Evolutionary conservation across 2,329 filamentous ascomycete genomes (phyloP), one percentile per base, ranked within the genome.

Genomic region (Diaporthe sp.): DNA sequence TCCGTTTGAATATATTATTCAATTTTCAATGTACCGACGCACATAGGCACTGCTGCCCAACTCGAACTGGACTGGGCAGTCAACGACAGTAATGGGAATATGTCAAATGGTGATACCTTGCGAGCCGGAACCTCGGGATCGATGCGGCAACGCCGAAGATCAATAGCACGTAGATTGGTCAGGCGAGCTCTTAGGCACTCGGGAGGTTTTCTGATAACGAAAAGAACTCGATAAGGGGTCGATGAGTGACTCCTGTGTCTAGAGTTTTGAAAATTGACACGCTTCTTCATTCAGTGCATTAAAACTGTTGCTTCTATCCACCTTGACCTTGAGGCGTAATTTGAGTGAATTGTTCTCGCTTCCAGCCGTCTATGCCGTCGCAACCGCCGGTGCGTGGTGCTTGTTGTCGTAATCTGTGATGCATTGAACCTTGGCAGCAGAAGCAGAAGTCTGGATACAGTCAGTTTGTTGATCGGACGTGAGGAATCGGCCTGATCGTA

Each of bases 351-450:
- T n/a, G n/a, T n/a, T n/a, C n/a, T 32, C 19, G 6, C 4, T 47
- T 37, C 37, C 17, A 65, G 27, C 59, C 39, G 39, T 32, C 59
- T 65, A 47, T 17, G 42, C 19, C 15, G 59, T 47, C 5, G 59
- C 50, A 9, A 35, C 53, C 17, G 65, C 58, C 0, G 44, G 47
- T 35, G 47, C 25, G 44, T 68, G 7, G 19, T 59, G 51, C 7
- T 61, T 53, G 35, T 72, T 72, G 69, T 74, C 73, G 22, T 74
- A 74, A 15, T 74, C 73, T 25, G 42, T 66, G 13, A 74, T 74
- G 39, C 68, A 71, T 25, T 74, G 68, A 10, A 72, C 73, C 32
- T 74, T 74, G 56, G 68, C 73, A 10, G 73, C 73, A 39, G 73
- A 74, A 32, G 73, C 53, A 66, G 73, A 74, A 5, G 47, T 55